Evolutionary conservation across 345 rosid genomes (phyloP), one percentile per base, ranked within the genome.

Genomic region (Brassica incana): DNA sequence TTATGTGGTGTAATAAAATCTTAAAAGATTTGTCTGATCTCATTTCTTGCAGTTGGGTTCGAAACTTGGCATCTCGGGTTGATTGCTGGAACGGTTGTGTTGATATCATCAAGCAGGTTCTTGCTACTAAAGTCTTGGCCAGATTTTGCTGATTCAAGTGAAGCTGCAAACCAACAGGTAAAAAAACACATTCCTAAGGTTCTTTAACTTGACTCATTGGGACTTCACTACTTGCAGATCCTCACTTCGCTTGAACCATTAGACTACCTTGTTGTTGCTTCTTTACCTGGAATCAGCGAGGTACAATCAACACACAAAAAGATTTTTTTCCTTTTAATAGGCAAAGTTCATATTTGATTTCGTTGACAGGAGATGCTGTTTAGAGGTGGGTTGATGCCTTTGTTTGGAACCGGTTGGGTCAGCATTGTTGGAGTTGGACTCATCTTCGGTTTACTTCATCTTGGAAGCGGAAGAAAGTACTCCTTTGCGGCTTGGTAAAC

Each of bases 61-160:
- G 93, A 95, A 88, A 83, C 82, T 30, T 95, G 97, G 99, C 94
- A 91, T 86, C 85, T 95, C 65, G 92, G 85, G 79, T 83, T 95
- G 81, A 77, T 90, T 54, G 70, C 77, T 76, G 98, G 94, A 72
- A 59, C 86, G 27, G 93, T 95, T 74, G 73, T 90, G 36, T 76
- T 95, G 5, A 78, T 92, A 76, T 91, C 98, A 43, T 91, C 93
- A 48, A 86, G 84, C 66, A 86, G 98, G 38, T 90, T 86, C 83
- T 69, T 88, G 67, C 84, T 95, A 71, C 83, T 95, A 71, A 89
- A 86, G 77, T 71, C 81, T 35, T 95, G 97, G 98, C 92, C 90
- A 16, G 94, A 88, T 69, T 95, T 90, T 82, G 83, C 97, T 5
- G 92, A 91, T 77, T 95, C 99, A 20, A 87, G 90, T 69, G 92